Evolutionary conservation across 352 stramenopile species (phyloP), one percentile per base, ranked within the genome.

Genomic region (Thraustotheca clavata): DNA sequence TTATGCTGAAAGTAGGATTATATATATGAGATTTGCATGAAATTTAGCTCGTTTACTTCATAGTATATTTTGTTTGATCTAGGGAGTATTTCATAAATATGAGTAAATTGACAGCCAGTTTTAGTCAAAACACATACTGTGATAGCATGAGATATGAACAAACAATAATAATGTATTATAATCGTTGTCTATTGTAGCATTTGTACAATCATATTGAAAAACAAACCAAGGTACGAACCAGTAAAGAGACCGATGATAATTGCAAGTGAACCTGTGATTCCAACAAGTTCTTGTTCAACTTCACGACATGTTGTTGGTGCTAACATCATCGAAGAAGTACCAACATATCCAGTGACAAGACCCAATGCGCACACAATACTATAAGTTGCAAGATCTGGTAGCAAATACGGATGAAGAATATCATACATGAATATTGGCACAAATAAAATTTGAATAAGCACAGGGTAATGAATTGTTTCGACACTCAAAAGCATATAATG

Each of bases 321-420:
- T 11, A 92, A 69, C 35, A 92, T 87, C 60, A 90, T 88, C 54
- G 74, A 81, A 16, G 70, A 83, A 5, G 83, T 92, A n/a, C 79
- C 79, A 6, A 92, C 83, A 68, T 89, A 92, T 0, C 83, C 83
- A 31, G 83, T 90, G 18, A 79, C 72, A 47, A 92, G 47, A 0
- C 83, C 83, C 9, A 92, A 60, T 6, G 77, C 49, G n/a, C 85
- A 52, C 47, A 86, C 80, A 1, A 73, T 71, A 9, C 80, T 20
- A 62, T 90, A 77, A 33, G 74, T 69, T 20, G 73, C 62, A 26
- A 83, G 48, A 46, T 90, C 83, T 12, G 38, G 18, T 2, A 65
- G 20, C 3, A 76, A 68, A 27, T 88, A 75, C 16, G 83, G 79
- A 40, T 79, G 71, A 12, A 90, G 43, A 8, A 86, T 67, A 11